These are phyloP conservation scores for Aspergillus nomiae DNA, from an alignment of 2,329 filamentous ascomycete species.

Conservation along the genomic window DNA sequence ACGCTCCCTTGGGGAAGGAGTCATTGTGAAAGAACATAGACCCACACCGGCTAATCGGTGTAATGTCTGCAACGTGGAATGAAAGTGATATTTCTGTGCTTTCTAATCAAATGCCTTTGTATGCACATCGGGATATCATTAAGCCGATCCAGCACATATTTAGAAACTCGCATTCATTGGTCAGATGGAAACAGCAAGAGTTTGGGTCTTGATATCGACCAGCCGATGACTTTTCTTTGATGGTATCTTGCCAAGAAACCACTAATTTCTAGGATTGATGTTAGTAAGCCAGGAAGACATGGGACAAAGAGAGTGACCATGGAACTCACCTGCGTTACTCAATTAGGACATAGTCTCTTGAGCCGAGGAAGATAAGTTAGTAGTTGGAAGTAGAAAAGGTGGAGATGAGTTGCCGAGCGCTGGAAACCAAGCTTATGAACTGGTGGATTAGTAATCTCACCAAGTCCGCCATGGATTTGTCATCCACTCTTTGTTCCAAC, in stretches of 20 bases:
- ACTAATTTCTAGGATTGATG: background rate
- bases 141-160: background rate
- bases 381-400: background rate
- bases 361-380: background rate
- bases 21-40: background rate
- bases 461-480: background rate
- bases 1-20: constrained; percentile 11
- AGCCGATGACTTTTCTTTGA: background rate
- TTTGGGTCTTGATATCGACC: background rate
- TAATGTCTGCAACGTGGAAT: background rate
- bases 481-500: background rate
- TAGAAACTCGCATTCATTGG: background rate
- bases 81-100: constrained; percentile 3
- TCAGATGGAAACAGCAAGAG: background rate
- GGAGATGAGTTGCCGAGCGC: background rate
- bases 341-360: background rate
- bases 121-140: constrained; percentile 3
- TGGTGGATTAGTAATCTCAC: background rate
- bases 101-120: constrained; percentile 2
- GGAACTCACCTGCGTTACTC: background rate
- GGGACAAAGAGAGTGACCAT: background rate
- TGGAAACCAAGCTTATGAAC: background rate
- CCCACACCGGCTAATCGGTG: background rate
- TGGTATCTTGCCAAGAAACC: background rate
- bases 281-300: background rate